These are phyloP conservation scores for Dioscorea cayenensis DNA, from an alignment of 116 monocot genomes.

Conservation along the genomic window DNA sequence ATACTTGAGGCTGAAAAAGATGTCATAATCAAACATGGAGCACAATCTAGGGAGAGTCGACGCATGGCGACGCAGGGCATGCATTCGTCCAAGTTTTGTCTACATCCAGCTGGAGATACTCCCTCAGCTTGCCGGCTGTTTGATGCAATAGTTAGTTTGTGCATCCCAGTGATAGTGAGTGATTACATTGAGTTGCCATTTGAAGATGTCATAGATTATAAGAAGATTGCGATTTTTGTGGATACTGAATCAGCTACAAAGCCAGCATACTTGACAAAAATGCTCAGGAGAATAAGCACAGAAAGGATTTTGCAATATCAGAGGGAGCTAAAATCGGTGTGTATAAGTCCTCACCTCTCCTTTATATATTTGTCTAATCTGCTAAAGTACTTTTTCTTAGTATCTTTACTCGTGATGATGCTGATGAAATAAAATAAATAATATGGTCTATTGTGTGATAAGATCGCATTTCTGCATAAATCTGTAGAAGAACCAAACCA, in stretches of 20 bases:
- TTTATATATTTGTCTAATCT: background rate
- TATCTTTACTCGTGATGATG: background rate
- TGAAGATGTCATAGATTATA: constrained; percentile 90
- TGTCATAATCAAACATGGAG: constrained; percentile 81
- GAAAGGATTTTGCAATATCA: constrained; percentile 72
- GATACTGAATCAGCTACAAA: constrained; percentile 57
- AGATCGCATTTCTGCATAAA: too few species aligned
- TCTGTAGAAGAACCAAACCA: background rate
- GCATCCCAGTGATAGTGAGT: constrained; percentile 87
- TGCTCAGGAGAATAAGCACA: constrained; percentile 40
- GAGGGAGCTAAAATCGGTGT: constrained; percentile 59
- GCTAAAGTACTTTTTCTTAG: background rate
- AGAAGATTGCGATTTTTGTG: constrained; percentile 75
- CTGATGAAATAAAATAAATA: too few species aligned
- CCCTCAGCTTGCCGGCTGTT: constrained; percentile 94
- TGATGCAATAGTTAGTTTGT: constrained; percentile 93
- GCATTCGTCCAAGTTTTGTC: constrained; percentile 93
- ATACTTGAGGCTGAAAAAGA: constrained; percentile 72
- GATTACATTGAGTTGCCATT: constrained; percentile 90
- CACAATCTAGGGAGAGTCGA: constrained; percentile 87
- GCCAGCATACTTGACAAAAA: constrained; percentile 48
- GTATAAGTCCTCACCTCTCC: constrained; percentile 1
- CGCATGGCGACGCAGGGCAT: constrained; percentile 83
- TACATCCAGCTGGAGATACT: constrained; percentile 95
- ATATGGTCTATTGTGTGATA: too few species aligned